Evolutionary conservation across 2,329 filamentous ascomycete species (phyloP).

Genomic region (Stachybotrys elegans): DNA sequence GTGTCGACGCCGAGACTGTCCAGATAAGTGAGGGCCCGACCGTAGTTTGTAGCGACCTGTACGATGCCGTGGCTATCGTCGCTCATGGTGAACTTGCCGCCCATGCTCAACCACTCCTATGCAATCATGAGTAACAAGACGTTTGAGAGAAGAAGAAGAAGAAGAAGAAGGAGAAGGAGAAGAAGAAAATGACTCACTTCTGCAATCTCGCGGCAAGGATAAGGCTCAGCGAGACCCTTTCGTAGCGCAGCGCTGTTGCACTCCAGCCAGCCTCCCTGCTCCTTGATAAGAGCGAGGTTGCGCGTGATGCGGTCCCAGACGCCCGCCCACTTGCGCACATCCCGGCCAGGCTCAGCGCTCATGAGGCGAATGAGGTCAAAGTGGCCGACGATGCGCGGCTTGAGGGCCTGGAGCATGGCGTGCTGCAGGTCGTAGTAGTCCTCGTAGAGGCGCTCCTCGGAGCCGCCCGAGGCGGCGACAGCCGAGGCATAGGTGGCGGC

Average conservation of each 20-base stretch:
- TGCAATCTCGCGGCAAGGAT: slow-evolving; percentile 75
- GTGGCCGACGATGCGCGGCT: slow-evolving; percentile 80
- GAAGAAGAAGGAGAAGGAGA: neutral
- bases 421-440: slow-evolving; percentile 86
- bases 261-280: slow-evolving; percentile 80
- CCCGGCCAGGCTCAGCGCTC: slow-evolving; percentile 61
- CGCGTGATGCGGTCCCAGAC: slow-evolving; percentile 73
- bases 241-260: slow-evolving; percentile 82
- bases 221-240: slow-evolving; percentile 88
- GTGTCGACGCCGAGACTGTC: slow-evolving; percentile 58
- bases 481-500: slow-evolving; percentile 53
- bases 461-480: slow-evolving; percentile 31
- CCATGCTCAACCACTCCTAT: slow-evolving; percentile 65
- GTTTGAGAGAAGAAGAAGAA: slow-evolving; percentile 2
- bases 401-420: slow-evolving; percentile 68
- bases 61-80: slow-evolving; percentile 90
- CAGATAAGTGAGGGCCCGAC: slow-evolving; percentile 64
- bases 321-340: slow-evolving; percentile 49
- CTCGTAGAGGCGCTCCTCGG: slow-evolving; percentile 70
- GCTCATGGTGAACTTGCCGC: slow-evolving; percentile 82
- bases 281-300: slow-evolving; percentile 66
- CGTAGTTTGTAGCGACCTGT: slow-evolving; percentile 85
- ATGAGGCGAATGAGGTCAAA: slow-evolving; percentile 87
- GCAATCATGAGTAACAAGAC: neutral
- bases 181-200: slow-evolving; percentile 45